Conservation (phyloP, 1,284 basidiomycete genomes). For the Sporisorium scitamineum region DNA sequence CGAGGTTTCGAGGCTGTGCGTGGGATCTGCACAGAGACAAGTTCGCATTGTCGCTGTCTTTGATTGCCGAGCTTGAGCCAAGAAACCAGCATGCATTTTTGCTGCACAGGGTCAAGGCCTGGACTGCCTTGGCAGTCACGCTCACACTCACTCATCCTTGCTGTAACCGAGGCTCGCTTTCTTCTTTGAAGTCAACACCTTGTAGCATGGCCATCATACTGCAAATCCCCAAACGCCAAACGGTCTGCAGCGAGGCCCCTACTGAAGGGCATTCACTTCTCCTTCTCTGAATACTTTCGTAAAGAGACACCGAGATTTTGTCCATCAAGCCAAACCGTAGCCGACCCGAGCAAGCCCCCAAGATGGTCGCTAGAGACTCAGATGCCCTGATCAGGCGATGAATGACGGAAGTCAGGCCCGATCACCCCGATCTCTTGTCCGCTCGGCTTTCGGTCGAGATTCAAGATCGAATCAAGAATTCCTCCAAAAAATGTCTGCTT, state of each 20-base stretch:
- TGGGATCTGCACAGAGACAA: slow-evolving; percentile 1
- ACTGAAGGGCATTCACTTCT: background rate
- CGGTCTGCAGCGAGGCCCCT: background rate
- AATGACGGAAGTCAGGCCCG: too few species aligned
- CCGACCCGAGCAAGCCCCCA: too few species aligned
- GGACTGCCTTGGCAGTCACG: background rate
- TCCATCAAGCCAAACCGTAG: too few species aligned
- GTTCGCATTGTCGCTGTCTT: background rate
- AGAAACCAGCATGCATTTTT: background rate
- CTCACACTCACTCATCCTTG: background rate
- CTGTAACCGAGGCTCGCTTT: background rate
- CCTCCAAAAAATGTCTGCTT: background rate
- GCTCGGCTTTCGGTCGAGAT: slow-evolving; percentile 5
- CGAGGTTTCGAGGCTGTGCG: slow-evolving; percentile 21
- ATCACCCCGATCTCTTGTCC: background rate
- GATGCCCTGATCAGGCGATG: background rate
- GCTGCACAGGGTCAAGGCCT: slow-evolving; percentile 1
- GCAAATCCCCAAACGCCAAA: too few species aligned
- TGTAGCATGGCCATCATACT: background rate
- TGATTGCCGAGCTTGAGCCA: background rate
- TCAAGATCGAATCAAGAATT: background rate
- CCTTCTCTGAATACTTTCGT: too few species aligned
- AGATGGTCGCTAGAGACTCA: background rate
- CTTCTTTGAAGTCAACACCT: background rate
- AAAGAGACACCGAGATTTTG: too few species aligned